Evolutionary conservation across 2,329 filamentous ascomycete genomes (phyloP), one percentile per base, ranked within the genome.

Genomic region (Claviceps arundinis): DNA sequence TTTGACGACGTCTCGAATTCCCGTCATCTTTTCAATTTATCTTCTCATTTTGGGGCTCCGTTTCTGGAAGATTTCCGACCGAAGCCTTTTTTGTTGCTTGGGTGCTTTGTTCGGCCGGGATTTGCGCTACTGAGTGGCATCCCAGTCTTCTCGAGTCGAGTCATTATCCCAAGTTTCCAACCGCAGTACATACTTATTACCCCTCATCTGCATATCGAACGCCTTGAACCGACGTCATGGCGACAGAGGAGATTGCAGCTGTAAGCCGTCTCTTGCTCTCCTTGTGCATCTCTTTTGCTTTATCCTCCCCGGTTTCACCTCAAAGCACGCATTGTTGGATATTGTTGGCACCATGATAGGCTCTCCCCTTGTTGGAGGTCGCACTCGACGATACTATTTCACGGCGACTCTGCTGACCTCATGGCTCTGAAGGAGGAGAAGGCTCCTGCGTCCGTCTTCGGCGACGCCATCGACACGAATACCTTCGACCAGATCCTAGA

Each of bases 401-500:
- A 24, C 52, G 54, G 57, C 70, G 67, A 37, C 24, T 26, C 8
- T 22, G 17, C 48, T 50, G 30, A 50, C 30, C 26, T 14, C n/a
- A 16, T 17, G 14, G 40, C 40, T 14, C 26, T 16, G 17, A 26
- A 50, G 43, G 42, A 46, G 49, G 47, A 47, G 17, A 47, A 50
- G 16, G n/a, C 17, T 5, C 30, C 30, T 4, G 30, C 30, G 30
- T 16, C 38, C 42, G 26, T 42, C 55, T 80, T 89, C 58, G 82
- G 81, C 54, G 86, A 93, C 58, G 76, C 77, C 64, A 83, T 98
- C 69, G 91, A 97, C 67, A 71, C 75, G 55, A 66, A 70, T 52
- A 95, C 89, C 52, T 98, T 98, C 62, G 82, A 84, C 61, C 93
- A 97, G 74, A 97, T 98, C 66, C 80, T 97, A 56, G 93, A 97